phyloP scores from a whole-genome alignment of 2,329 filamentous ascomycete species.

The Pseudofabraea citricarpa region DNA sequence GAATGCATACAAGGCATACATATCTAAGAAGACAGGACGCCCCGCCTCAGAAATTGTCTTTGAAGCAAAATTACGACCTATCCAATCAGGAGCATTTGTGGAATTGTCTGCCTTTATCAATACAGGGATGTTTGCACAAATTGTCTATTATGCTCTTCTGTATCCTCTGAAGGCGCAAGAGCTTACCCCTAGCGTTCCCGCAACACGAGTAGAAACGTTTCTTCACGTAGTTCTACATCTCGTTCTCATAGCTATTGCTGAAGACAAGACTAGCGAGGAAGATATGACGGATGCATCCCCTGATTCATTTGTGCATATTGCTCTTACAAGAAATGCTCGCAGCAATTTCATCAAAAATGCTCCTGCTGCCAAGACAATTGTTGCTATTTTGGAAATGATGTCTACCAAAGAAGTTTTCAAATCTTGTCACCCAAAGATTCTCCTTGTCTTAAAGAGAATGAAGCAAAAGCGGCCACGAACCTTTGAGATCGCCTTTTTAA shows the following conservation, averaged over 20 bases:
- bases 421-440: conserved; percentile 78
- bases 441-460: conserved; percentile 76
- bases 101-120: conserved; percentile 74
- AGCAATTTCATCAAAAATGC: conserved; percentile 56
- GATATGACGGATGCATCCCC: conserved; percentile 40
- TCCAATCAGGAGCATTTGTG: conserved; percentile 72
- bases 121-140: conserved; percentile 81
- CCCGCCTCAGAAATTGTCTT: conserved; percentile 80
- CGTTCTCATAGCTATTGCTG: conserved; percentile 76
- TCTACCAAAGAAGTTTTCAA: conserved; percentile 70
- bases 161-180: conserved; percentile 70
- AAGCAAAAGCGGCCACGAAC: conserved; percentile 73
- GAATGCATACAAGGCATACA: conserved; percentile 77
- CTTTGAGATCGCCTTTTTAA: conserved; percentile 64
- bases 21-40: conserved; percentile 84
- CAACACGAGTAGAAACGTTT: conserved; percentile 84
- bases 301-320: conserved; percentile 68
- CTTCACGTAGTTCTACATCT: conserved; percentile 88
- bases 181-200: conserved; percentile 69
- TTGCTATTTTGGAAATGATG: conserved; percentile 57
- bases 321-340: conserved; percentile 59
- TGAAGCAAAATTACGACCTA: conserved; percentile 76
- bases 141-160: conserved; percentile 82
- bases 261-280: conserved; percentile 64
- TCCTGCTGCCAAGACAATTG: conserved; percentile 55